These are phyloP conservation scores for Talaromyces sp. DNA, from an alignment of 2,329 filamentous ascomycete genomes.

Conservation along the genomic window DNA sequence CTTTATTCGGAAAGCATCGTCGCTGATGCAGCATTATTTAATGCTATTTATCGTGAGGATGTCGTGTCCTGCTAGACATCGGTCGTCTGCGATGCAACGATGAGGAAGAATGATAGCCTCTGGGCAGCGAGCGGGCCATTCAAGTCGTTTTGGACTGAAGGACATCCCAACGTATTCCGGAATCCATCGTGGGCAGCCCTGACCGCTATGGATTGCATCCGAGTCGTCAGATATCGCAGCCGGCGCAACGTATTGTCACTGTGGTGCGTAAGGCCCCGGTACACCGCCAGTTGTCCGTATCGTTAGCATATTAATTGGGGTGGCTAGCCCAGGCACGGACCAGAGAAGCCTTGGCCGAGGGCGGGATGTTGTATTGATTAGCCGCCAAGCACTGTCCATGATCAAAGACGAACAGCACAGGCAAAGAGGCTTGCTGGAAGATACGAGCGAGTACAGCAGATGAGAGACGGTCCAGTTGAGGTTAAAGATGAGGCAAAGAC, in stretches of 20 bases:
- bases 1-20: constrained; percentile 1
- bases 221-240: neutral
- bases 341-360: constrained; percentile 1
- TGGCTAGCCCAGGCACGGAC: constrained; percentile 10
- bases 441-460: neutral
- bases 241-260: neutral
- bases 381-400: neutral
- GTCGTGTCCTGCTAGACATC: neutral
- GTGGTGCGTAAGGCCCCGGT: constrained; percentile 3
- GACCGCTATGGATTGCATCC: neutral
- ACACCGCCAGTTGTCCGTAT: constrained; percentile 12
- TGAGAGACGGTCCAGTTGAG: neutral
- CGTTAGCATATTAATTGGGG: neutral
- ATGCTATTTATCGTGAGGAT: constrained; percentile 1
- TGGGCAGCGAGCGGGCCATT: neutral
- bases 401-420: neutral
- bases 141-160: neutral
- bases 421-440: neutral
- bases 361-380: neutral
- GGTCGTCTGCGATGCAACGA: neutral
- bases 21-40: constrained; percentile 1
- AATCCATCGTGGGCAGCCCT: neutral
- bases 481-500: neutral
- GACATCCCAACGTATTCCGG: neutral
- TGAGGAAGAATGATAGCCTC: neutral